These are phyloP conservation scores for Spinacia oleracea DNA, from an alignment of 179 eudicot species.

Conservation along the genomic window DNA sequence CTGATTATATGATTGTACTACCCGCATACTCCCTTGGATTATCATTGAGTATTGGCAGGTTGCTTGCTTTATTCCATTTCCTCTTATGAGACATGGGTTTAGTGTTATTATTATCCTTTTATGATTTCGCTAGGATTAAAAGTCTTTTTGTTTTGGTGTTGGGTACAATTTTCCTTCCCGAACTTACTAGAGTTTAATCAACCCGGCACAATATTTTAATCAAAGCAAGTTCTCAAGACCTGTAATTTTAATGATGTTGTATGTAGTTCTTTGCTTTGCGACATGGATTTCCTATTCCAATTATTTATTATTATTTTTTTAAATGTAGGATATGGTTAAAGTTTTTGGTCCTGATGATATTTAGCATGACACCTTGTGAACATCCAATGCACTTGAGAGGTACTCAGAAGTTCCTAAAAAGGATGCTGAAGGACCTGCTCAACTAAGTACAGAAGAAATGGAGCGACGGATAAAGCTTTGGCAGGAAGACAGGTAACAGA, in stretches of 20 bases:
- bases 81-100: neutral
- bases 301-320: neutral
- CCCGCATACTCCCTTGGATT: neutral
- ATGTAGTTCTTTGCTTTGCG: constrained; percentile 12
- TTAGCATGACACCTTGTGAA: constrained; percentile 43
- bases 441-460: constrained; percentile 61
- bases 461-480: constrained; percentile 70
- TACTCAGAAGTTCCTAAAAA: constrained; percentile 43
- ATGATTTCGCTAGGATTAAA: too few species aligned
- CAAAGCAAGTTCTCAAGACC: neutral
- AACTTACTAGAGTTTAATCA: neutral
- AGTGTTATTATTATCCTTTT: neutral
- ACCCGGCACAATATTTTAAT: neutral
- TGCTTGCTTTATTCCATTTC: neutral
- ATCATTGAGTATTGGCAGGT: neutral
- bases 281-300: constrained; percentile 21
- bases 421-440: constrained; percentile 46
- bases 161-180: neutral
- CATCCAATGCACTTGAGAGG: constrained; percentile 62
- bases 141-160: neutral
- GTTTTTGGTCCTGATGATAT: constrained; percentile 34
- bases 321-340: constrained; percentile 32
- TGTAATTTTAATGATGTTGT: neutral
- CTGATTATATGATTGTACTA: too few species aligned
- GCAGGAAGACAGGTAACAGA: constrained; percentile 63